Conservation (phyloP, 768 basidiomycete genomes). For the Rhodotorula diobovata region DNA sequence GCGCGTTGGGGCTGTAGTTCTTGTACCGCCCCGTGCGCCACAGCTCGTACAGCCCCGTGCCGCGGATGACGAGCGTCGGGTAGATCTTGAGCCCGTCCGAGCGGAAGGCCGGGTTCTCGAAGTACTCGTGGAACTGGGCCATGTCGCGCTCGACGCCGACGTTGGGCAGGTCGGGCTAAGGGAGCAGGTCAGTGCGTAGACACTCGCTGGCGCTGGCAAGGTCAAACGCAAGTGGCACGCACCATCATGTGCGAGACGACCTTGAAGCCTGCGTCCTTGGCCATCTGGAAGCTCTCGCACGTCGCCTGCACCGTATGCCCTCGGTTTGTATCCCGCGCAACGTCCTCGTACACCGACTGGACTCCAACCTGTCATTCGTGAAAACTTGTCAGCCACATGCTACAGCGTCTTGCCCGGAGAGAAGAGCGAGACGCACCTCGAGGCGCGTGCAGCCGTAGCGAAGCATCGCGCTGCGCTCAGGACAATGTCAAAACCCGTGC, state of each 20-base stretch:
- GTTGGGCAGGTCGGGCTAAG: constrained; percentile 85
- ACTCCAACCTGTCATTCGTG: constrained; percentile 64
- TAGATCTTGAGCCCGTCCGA: constrained; percentile 98
- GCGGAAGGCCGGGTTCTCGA: constrained; percentile 95
- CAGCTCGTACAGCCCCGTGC: constrained; percentile 65
- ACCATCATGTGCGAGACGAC: constrained; percentile 98
- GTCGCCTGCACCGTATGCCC: constrained; percentile 98
- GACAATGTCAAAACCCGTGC: no score
- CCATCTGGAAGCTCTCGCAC: constrained; percentile 91
- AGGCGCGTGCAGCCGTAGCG: constrained; percentile 97
- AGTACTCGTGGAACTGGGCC: constrained; percentile 98
- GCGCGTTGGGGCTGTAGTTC: constrained; percentile 97
- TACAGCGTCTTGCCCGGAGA: background rate
- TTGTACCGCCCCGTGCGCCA: constrained; percentile 53
- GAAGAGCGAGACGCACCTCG: constrained; percentile 50
- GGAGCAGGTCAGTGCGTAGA: background rate
- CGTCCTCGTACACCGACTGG: constrained; percentile 98
- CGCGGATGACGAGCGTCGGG: constrained; percentile 94
- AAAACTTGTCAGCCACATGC: background rate
- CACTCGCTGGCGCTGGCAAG: background rate
- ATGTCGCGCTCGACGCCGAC: constrained; percentile 95
- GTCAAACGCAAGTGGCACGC: background rate
- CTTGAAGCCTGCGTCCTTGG: constrained; percentile 99
- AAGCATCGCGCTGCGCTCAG: constrained; percentile 94
- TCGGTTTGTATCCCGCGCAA: constrained; percentile 95